Base-by-base conservation (phyloP, 768 basidiomycete species). In the Amanita exitialis region DNA sequence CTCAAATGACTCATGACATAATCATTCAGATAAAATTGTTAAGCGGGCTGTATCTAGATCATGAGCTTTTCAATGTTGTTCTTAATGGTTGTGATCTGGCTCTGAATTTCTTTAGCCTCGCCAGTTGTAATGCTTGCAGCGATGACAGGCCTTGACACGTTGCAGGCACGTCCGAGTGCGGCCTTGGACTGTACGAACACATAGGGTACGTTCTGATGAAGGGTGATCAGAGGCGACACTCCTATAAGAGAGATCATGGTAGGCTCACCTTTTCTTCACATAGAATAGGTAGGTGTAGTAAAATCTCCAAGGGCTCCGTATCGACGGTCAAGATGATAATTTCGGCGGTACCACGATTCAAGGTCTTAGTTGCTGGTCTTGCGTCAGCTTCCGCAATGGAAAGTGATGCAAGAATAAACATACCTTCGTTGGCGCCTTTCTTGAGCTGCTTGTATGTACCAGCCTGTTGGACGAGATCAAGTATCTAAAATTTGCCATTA, bases 371-470 rank as follows among this genome's bases (percentile, higher is more conserved):
- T 41, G 94, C 93, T 92, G 60, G 30, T 44, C 37, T 51, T 20
- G 51, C 34, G 52, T 57, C 47, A 58, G 56, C 47, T 21, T 20
- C 49, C 13, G 43, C 43, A 49, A 50, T 32, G 12, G 20, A 48
- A 25, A 10, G 2, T 20, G 23, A 23, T 13, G 2, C n/a, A n/a
- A 28, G 47, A n/a, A 9, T 25, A 15, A 35, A 61, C 75, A 32
- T 44, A 89, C 90, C 89, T 80, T 99, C 96, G 69, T 99, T 99
- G 38, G 96, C 96, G 54, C 96, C 95, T 73, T 97, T 97, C 74
- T 97, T 98, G 44, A 97, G 72, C 68, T 97, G 94, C 72, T 97
- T 97, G 75, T 95, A 96, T 68, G 93, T 86, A n/a, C 80, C 75
- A 37, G 95, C 94, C 69, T 95, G 90, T 65, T 96, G 91, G 28